Evolutionary conservation across 768 basidiomycete genomes (phyloP).

Genomic region (Asterophora parasitica): DNA sequence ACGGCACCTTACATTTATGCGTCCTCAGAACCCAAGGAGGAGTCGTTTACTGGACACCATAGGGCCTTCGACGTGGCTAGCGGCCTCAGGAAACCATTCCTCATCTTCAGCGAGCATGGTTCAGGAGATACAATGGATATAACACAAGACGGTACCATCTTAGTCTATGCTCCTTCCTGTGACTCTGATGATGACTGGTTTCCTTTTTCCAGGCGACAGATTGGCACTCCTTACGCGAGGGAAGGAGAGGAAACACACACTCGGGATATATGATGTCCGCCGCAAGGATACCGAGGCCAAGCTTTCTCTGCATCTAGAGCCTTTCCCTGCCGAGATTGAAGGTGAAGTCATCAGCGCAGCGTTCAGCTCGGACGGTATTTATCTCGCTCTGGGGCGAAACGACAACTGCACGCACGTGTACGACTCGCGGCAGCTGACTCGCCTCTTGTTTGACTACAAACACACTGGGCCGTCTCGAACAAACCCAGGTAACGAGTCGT

Average conservation of each 20-base stretch:
- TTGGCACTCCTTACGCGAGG: conserved; percentile 33
- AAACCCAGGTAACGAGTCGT: conserved; percentile 28
- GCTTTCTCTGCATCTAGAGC: conserved; percentile 28
- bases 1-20: conserved; percentile 44
- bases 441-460: conserved; percentile 42
- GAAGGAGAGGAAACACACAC: conserved; percentile 23
- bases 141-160: conserved; percentile 36
- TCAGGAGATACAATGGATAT: conserved; percentile 51
- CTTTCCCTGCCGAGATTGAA: conserved; percentile 25
- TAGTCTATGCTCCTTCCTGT: background rate
- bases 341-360: conserved; percentile 45
- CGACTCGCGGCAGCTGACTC: conserved; percentile 49
- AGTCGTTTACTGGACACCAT: conserved; percentile 38
- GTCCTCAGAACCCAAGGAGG: conserved; percentile 45
- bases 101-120: conserved; percentile 40
- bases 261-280: conserved; percentile 52
- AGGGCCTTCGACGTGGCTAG: conserved; percentile 41
- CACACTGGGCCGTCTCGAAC: conserved; percentile 36
- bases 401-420: conserved; percentile 62
- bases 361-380: conserved; percentile 59
- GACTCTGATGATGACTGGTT: background rate
- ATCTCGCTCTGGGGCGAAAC: conserved; percentile 54
- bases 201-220: conserved; percentile 20
- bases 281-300: conserved; percentile 24
- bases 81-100: conserved; percentile 11